Evolutionary conservation across 139 green algal species (phyloP).

Genomic region (Chlorella sp.): DNA sequence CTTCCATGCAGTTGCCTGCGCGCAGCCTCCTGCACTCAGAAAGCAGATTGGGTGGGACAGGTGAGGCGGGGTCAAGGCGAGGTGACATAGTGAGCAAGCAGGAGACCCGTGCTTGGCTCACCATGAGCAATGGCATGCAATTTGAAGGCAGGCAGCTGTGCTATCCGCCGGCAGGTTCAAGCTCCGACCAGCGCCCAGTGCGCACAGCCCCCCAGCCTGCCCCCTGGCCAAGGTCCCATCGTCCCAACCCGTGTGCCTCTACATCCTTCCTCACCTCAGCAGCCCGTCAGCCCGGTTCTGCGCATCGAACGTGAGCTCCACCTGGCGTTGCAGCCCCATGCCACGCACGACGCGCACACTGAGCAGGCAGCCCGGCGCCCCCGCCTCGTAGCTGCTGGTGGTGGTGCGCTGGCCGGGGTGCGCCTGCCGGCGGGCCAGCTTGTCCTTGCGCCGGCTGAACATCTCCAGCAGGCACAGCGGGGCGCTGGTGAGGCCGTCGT

Average conservation of each 20-base stretch:
- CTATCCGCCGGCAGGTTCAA: background rate
- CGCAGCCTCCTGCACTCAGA: conserved; percentile 5
- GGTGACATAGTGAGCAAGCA: too few species aligned
- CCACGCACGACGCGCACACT: background rate
- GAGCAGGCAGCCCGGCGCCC: conserved; percentile 8
- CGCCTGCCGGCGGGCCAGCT: conserved; percentile 63
- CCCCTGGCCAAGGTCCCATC: background rate
- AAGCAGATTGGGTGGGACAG: background rate
- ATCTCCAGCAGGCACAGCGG: conserved; percentile 43
- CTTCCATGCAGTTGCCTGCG: background rate
- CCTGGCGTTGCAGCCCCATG: background rate
- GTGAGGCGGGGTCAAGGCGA: background rate
- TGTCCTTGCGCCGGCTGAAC: conserved; percentile 75
- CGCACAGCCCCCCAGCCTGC: background rate
- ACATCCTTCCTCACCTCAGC: conserved; percentile 17
- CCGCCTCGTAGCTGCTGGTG: conserved; percentile 63
- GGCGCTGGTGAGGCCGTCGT: conserved; percentile 40
- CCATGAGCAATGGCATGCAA: background rate
- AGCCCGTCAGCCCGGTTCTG: conserved; percentile 75
- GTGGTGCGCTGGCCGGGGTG: conserved; percentile 49
- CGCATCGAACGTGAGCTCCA: conserved; percentile 13
- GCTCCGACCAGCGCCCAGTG: too few species aligned
- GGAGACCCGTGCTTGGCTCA: too few species aligned
- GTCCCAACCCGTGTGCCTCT: background rate
- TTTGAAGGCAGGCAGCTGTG: background rate